Conservation (phyloP, 495 filamentous ascomycete species). For the Cercophora newfieldiana region DNA sequence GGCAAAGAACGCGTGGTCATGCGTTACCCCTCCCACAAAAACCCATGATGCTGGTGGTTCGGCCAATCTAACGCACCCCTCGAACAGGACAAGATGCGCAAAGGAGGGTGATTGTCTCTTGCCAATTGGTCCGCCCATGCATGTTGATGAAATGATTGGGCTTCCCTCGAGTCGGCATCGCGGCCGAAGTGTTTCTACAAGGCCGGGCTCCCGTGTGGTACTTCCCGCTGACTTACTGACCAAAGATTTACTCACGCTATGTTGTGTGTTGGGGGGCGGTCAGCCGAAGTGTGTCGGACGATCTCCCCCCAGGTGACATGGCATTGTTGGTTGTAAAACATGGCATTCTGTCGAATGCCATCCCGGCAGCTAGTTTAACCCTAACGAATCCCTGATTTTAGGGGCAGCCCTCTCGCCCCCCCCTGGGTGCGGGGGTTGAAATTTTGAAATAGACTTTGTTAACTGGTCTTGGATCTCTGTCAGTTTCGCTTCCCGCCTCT, state of each 20-base stretch:
- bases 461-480: background rate
- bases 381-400: background rate
- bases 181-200: background rate
- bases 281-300: background rate
- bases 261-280: background rate
- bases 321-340: conserved; percentile 28
- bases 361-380: conserved; percentile 3
- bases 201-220: background rate
- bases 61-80: background rate
- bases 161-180: background rate
- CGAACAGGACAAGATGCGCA: background rate
- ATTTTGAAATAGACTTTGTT: background rate
- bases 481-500: background rate
- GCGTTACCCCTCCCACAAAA: background rate
- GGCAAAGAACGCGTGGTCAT: background rate
- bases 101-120: background rate
- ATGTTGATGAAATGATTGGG: too few species aligned
- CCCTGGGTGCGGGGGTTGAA: background rate
- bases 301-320: background rate
- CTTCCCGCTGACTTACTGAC: background rate
- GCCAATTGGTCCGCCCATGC: background rate
- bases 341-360: conserved; percentile 32
- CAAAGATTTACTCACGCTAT: background rate
- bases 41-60: background rate
- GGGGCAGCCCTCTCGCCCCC: background rate